Evolutionary conservation across 2,329 filamentous ascomycete species (phyloP).

Genomic region (Fusarium nygamai): DNA sequence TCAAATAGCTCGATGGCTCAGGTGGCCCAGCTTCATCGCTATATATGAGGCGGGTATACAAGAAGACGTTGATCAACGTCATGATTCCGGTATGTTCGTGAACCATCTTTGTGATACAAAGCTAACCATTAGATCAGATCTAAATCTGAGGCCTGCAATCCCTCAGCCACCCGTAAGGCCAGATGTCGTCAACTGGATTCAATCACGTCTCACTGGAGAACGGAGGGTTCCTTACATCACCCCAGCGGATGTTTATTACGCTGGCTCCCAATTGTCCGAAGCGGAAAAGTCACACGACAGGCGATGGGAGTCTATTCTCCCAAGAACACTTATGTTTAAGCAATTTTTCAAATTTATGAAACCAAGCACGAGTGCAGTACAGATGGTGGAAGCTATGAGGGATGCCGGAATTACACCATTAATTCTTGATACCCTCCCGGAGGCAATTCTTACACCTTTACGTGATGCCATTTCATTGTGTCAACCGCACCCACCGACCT

Average conservation of each 20-base stretch:
- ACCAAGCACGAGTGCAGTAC: slow-evolving; percentile 61
- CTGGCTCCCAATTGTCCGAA: slow-evolving; percentile 49
- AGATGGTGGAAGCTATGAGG: slow-evolving; percentile 79
- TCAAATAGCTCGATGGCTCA: slow-evolving; percentile 85
- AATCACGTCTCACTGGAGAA: slow-evolving; percentile 55
- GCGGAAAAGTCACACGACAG: slow-evolving; percentile 49
- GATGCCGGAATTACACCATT: slow-evolving; percentile 72
- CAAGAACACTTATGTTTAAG: slow-evolving; percentile 76
- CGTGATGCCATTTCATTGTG: slow-evolving; percentile 87
- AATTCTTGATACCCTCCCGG: slow-evolving; percentile 84
- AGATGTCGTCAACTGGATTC: slow-evolving; percentile 65
- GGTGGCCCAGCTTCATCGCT: slow-evolving; percentile 66
- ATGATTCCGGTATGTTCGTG: slow-evolving; percentile 52
- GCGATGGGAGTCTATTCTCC: slow-evolving; percentile 62
- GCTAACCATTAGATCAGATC: slow-evolving; percentile 40
- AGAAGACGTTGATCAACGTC: slow-evolving; percentile 53
- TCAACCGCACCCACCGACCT: slow-evolving; percentile 81
- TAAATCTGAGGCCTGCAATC: slow-evolving; percentile 47
- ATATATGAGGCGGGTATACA: slow-evolving; percentile 65
- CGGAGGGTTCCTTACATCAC: slow-evolving; percentile 53
- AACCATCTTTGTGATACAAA: background rate
- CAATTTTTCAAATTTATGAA: slow-evolving; percentile 71
- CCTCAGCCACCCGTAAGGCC: slow-evolving; percentile 49
- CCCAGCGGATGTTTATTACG: slow-evolving; percentile 57
- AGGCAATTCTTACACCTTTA: slow-evolving; percentile 81